A percentile compares a stretch with the other conserved stretches of the same genome.
Conservation (phyloP, 805 yeast genomes). For the Clavispora carvajalis region DNA sequence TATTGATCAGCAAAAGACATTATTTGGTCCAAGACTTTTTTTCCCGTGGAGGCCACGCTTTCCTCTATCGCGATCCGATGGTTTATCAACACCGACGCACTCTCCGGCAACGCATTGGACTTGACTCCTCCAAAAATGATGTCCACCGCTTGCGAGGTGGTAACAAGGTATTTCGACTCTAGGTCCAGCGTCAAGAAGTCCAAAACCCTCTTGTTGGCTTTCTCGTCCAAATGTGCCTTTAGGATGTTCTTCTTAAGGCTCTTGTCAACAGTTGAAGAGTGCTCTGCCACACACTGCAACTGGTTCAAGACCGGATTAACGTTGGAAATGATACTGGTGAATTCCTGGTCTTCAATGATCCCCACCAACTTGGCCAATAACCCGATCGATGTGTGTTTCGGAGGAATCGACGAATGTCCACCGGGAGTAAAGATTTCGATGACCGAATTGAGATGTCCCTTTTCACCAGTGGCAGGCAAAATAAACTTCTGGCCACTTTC, state of each 20-base stretch:
- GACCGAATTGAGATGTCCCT: conserved; percentile 41
- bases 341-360: conserved; percentile 33
- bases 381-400: conserved; percentile 45
- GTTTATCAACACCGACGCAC: conserved; percentile 39
- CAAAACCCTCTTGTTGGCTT: conserved; percentile 34
- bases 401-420: conserved; percentile 49
- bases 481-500: conserved; percentile 21
- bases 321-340: conserved; percentile 33
- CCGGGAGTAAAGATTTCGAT: conserved; percentile 42
- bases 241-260: conserved; percentile 33
- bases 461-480: conserved; percentile 43
- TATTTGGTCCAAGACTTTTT: conserved; percentile 28
- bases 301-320: conserved; percentile 41
- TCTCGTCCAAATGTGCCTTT: conserved; percentile 28
- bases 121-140: conserved; percentile 46
- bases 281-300: conserved; percentile 44
- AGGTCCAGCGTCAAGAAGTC: conserved; percentile 25
- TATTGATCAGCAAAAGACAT: conserved; percentile 29
- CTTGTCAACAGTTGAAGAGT: conserved; percentile 30
- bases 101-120: conserved; percentile 47
- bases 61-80: conserved; percentile 43
- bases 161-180: conserved; percentile 31
- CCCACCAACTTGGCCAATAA: conserved; percentile 38
- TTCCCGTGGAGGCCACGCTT: conserved; percentile 18
- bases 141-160: conserved; percentile 47